Evolutionary conservation across 1,284 basidiomycete species (phyloP).

Genomic region (Cutaneotrichosporon mucoides): DNA sequence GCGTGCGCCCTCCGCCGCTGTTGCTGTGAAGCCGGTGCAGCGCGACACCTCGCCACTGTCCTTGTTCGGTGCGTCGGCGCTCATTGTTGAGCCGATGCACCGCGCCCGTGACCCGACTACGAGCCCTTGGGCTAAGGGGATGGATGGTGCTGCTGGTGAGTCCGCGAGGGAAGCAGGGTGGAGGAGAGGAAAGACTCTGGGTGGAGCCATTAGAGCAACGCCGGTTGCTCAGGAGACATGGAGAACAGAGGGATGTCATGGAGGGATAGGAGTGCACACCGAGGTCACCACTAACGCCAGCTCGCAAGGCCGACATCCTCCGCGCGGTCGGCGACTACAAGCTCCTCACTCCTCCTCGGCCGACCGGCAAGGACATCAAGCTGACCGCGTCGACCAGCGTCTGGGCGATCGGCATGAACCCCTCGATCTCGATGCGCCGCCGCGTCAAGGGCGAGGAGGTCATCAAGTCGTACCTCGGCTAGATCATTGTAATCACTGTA

Average conservation of each 20-base stretch:
- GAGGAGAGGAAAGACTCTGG: too few relatives aligned
- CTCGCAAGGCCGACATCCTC: conserved; percentile 21
- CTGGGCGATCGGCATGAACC: conserved; percentile 10
- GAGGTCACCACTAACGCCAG: conserved; percentile 11
- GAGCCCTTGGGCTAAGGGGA: conserved; percentile 20
- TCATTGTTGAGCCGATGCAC: neutral
- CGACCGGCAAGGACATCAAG: neutral
- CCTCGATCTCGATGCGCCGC: conserved; percentile 2
- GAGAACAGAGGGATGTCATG: too few relatives aligned
- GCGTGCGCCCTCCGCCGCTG: neutral
- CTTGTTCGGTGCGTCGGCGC: conserved; percentile 6
- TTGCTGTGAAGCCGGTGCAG: neutral
- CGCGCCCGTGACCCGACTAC: neutral
- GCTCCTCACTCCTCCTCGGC: conserved; percentile 10
- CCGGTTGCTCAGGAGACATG: too few relatives aligned
- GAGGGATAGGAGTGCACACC: too few relatives aligned
- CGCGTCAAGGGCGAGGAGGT: conserved; percentile 3
- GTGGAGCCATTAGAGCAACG: too few relatives aligned
- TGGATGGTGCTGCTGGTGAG: conserved; percentile 17
- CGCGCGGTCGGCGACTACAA: conserved; percentile 24
- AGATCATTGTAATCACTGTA: conserved; percentile 1
- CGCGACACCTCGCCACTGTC: neutral
- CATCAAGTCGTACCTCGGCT: conserved; percentile 7
- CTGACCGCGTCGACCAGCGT: neutral
- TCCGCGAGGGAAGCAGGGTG: neutral